Evolutionary conservation across 345 rosid genomes (phyloP).

Genomic region (Hypericum perforatum): DNA sequence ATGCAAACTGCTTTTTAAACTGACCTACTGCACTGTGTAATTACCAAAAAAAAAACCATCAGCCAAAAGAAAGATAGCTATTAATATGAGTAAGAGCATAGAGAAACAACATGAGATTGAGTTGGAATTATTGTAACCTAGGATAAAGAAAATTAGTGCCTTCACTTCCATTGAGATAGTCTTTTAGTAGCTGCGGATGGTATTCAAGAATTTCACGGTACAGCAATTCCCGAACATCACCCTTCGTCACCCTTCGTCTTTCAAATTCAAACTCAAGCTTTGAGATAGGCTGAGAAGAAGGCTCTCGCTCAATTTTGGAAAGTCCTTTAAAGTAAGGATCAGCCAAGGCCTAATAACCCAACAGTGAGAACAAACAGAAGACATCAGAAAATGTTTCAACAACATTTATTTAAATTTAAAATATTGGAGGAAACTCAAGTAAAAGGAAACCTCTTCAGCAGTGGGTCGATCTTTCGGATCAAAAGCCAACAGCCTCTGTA

Average conservation of each 20-base stretch:
- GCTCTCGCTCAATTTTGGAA: constrained; percentile 84
- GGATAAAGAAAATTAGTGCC: constrained; percentile 86
- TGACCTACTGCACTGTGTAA: constrained; percentile 81
- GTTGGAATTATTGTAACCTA: constrained; percentile 41
- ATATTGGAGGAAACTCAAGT: constrained; percentile 1
- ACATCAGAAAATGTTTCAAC: background rate
- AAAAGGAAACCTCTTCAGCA: constrained; percentile 59
- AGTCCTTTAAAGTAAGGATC: constrained; percentile 97
- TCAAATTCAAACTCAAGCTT: constrained; percentile 97
- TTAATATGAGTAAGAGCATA: background rate
- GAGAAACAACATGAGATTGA: background rate
- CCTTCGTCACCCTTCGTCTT: constrained; percentile 82
- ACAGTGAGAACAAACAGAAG: background rate
- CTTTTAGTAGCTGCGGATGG: constrained; percentile 91
- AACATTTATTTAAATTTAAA: background rate
- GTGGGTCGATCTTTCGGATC: constrained; percentile 96
- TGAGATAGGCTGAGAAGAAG: constrained; percentile 76
- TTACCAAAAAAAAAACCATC: constrained; percentile 2
- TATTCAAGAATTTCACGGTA: constrained; percentile 89
- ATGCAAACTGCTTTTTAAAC: constrained; percentile 84
- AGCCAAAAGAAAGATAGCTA: background rate
- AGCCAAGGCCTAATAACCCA: constrained; percentile 54
- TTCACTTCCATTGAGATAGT: constrained; percentile 73
- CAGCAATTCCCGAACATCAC: constrained; percentile 71
- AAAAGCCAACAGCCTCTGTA: constrained; percentile 83